phyloP scores from a whole-genome alignment of 1,284 basidiomycete genomes.

The Apiotrichum laibachii region DNA sequence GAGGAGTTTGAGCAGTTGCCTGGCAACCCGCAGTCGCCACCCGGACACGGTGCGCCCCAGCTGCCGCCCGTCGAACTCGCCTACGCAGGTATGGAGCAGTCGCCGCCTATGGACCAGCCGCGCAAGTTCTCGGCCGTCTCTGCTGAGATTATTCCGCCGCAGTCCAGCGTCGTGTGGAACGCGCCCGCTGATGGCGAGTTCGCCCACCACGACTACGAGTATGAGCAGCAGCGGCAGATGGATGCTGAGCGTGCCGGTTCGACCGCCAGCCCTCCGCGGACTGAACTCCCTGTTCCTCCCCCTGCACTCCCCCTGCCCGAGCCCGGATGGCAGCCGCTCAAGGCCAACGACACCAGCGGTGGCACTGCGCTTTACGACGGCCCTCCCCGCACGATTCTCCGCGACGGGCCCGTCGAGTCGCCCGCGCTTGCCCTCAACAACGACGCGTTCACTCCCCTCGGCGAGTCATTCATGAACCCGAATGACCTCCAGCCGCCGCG shows the following conservation, averaged over 20 bases:
- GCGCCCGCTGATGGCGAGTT: conserved; percentile 17
- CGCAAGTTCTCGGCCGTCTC: conserved; percentile 5
- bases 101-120: background rate
- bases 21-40: conserved; percentile 23
- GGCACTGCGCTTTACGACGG: conserved; percentile 10
- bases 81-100: conserved; percentile 4
- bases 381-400: background rate
- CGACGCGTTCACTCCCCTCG: background rate
- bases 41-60: conserved; percentile 3
- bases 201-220: conserved; percentile 37
- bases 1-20: conserved; percentile 42
- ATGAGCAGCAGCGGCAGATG: conserved; percentile 42
- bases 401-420: background rate
- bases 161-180: conserved; percentile 31
- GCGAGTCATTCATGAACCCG: conserved; percentile 3
- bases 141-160: background rate
- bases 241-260: conserved; percentile 21
- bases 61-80: conserved; percentile 6
- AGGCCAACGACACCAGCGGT: background rate
- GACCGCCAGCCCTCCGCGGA: background rate
- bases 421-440: conserved; percentile 4
- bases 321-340: conserved; percentile 16
- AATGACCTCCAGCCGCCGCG: background rate
- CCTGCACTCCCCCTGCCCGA: background rate
- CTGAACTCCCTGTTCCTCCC: background rate